phyloP scores from a whole-genome alignment of 768 basidiomycete species.

The Amanita fuliginea region DNA sequence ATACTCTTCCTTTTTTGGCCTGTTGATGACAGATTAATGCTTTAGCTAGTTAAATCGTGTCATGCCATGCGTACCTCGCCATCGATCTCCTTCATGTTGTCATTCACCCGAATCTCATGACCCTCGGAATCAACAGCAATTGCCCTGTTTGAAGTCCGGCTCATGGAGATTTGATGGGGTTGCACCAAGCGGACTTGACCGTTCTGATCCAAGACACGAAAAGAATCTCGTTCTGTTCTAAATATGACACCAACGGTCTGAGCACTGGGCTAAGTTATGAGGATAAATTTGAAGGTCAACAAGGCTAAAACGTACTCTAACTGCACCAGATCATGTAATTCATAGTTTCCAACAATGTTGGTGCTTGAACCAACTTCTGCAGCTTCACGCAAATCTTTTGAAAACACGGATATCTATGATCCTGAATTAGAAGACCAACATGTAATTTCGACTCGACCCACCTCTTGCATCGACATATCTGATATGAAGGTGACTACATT shows the following conservation, averaged over 20 bases:
- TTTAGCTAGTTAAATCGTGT: neutral
- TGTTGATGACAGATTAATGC: conserved; percentile 18
- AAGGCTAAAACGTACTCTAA: conserved; percentile 63
- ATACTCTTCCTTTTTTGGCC: conserved; percentile 78
- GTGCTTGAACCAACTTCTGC: conserved; percentile 93
- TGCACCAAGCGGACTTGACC: conserved; percentile 82
- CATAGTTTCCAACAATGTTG: conserved; percentile 86
- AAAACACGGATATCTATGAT: conserved; percentile 85
- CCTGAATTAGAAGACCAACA: conserved; percentile 3
- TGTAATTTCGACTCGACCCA: conserved; percentile 17
- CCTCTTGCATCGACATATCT: conserved; percentile 97
- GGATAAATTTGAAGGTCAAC: neutral
- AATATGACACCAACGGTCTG: conserved; percentile 96
- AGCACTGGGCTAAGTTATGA: conserved; percentile 34
- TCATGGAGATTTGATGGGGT: conserved; percentile 92
- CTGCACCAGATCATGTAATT: conserved; percentile 93
- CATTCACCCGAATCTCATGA: conserved; percentile 76
- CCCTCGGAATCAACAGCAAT: conserved; percentile 88
- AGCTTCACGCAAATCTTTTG: conserved; percentile 93
- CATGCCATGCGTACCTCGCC: conserved; percentile 55
- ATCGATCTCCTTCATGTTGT: conserved; percentile 87
- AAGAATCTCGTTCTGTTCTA: conserved; percentile 92
- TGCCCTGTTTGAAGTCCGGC: conserved; percentile 67
- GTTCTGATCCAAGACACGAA: conserved; percentile 93
- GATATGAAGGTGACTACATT: conserved; percentile 92